These are phyloP conservation scores for sunflower (Helianthus annuus) DNA, from an alignment of 129 eudicot species.

Conservation along the genomic window DNA sequence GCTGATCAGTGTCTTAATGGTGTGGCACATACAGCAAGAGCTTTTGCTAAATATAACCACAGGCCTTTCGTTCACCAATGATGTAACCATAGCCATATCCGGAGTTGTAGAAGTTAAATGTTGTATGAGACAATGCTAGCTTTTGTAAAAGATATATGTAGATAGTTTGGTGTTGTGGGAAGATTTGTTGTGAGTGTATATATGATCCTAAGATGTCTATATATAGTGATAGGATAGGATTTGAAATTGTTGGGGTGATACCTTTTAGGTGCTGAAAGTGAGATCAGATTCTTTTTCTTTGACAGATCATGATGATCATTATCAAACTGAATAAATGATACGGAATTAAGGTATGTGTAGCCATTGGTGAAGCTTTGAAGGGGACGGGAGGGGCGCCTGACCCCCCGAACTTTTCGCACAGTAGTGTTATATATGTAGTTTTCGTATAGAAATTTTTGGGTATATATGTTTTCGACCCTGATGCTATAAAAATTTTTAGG, in stretches of 20 bases:
- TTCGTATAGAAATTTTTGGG: too few species aligned
- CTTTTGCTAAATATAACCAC: conserved; percentile 64
- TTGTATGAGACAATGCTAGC: neutral
- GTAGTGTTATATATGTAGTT: too few species aligned
- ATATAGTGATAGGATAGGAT: conserved; percentile 30
- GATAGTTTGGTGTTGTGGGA: neutral
- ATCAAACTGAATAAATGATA: conserved; percentile 25
- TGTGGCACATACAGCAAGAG: conserved; percentile 64
- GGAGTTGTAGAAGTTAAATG: neutral
- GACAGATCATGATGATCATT: neutral
- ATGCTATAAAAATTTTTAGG: too few species aligned
- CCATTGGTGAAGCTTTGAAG: too few species aligned
- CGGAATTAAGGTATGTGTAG: conserved; percentile 9
- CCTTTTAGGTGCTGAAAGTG: conserved; percentile 23
- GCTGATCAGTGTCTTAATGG: conserved; percentile 56
- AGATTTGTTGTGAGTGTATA: conserved; percentile 6
- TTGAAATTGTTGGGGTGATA: conserved; percentile 17
- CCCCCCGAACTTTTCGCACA: too few species aligned
- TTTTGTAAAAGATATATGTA: neutral
- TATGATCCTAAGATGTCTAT: conserved; percentile 12
- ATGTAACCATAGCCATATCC: conserved; percentile 43
- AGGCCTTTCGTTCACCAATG: conserved; percentile 49
- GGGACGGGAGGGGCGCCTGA: too few species aligned
- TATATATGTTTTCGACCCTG: too few species aligned
- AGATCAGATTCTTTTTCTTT: conserved; percentile 28